Base-by-base conservation (phyloP, 192 early-diverging fungal genomes). In the Physocladia obscura region DNA sequence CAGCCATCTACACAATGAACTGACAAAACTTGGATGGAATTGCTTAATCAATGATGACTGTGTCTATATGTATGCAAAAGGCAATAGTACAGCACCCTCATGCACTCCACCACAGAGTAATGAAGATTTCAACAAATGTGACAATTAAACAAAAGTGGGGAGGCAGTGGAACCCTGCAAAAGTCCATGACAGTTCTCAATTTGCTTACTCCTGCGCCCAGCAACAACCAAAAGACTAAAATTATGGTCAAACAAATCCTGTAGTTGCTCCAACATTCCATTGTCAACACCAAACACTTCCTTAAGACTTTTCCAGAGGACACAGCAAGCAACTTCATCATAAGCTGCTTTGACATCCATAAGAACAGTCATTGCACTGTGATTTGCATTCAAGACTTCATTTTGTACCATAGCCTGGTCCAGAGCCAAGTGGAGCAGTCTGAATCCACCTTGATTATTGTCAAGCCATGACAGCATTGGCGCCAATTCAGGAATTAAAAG, bases 161-260 rank as follows among this genome's bases (percentile, higher is more conserved):
- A 55, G 1, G 29, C 15, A 0, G 52, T 22, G 1, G 52, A 17
- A 27, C 52, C 52, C 26, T 55, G 52, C 2, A 55, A 2, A 1
- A 55, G 52, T 17, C 52, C 52, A 17, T 27, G 1, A 17, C 29
- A 15, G 4, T 55, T 55, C 0, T 1, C n/a, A 55, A 55, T 19
- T 1, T n/a, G 52, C 15, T 19, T 26, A 55, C 52, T 55, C 17
- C 2, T 19, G 21, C 15, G 0, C 1, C 52, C 2, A 55, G 52
- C 52, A 17, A 55, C 52, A 17, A 55, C 26, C 52, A 55, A 27
- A 2, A n/a, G 17, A 27, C 52, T 26, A 1, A 27, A 55, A 1
- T 55, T 55, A 27, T 55, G 52, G 52, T 55, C 52, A 27, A 55
- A 55, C 1, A 55, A 27, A 55, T 55, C 52, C 26, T 55, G 52